phyloP scores from a whole-genome alignment of 2,329 filamentous ascomycete species.

The Hypomyces rosellus region DNA sequence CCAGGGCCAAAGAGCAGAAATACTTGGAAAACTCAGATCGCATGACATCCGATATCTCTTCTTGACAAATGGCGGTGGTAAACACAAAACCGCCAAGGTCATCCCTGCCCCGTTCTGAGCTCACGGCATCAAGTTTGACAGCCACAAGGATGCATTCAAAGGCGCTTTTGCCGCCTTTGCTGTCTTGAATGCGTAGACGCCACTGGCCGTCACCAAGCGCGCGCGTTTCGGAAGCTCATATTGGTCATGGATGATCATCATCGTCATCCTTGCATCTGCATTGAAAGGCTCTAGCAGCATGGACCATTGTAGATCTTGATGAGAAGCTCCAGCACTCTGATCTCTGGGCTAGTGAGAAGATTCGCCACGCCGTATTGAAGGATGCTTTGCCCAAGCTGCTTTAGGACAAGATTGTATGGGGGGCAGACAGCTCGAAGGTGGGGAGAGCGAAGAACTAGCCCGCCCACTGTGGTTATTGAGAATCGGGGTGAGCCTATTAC shows the following conservation, averaged over 20 bases:
- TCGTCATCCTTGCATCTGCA: conserved; percentile 6
- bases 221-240: background rate
- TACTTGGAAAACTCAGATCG: conserved; percentile 65
- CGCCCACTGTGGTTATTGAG: too few relatives aligned
- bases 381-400: conserved; percentile 84
- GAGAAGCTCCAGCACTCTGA: conserved; percentile 93
- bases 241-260: conserved; percentile 1
- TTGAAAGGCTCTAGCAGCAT: conserved; percentile 27
- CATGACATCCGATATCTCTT: conserved; percentile 86
- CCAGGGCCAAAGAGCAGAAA: conserved; percentile 67
- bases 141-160: conserved; percentile 68
- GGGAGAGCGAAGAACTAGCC: too few relatives aligned
- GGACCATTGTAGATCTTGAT: conserved; percentile 92
- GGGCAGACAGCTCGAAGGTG: too few relatives aligned
- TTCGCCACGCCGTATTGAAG: conserved; percentile 69
- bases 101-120: conserved; percentile 54
- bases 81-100: conserved; percentile 53
- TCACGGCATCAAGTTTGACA: conserved; percentile 69
- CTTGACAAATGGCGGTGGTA: conserved; percentile 91
- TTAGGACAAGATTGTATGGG: conserved; percentile 83
- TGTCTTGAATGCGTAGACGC: conserved; percentile 58
- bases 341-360: conserved; percentile 76
- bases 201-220: conserved; percentile 52
- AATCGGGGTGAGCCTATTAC: too few relatives aligned
- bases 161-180: conserved; percentile 42